These are phyloP conservation scores for Botrytis byssoidea DNA, from an alignment of 2,329 filamentous ascomycete species.

Conservation along the genomic window DNA sequence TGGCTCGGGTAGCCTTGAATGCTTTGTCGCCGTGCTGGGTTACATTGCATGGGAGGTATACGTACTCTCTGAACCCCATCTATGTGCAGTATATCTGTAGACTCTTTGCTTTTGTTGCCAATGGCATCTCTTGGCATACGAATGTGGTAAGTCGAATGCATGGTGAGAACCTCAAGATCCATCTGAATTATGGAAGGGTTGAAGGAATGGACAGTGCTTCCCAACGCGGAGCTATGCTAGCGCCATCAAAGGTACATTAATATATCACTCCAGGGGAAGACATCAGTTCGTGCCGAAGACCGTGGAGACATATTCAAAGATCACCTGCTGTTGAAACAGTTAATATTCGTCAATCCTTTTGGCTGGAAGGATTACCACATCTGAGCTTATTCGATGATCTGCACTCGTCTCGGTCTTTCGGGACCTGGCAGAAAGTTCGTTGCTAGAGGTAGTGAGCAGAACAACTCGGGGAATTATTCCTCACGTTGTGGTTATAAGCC, in stretches of 20 bases:
- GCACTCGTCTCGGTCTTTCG: background rate
- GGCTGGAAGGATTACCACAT: background rate
- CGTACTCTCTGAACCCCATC: background rate
- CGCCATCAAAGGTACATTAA: background rate
- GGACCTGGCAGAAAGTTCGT: background rate
- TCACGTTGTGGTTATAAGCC: background rate
- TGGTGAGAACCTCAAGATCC: background rate
- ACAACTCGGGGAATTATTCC: background rate
- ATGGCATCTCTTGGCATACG: background rate
- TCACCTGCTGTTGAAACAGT: background rate
- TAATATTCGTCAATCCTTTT: slow-evolving; percentile 1
- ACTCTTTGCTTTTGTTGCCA: background rate
- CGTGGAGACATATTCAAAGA: background rate
- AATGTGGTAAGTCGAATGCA: background rate
- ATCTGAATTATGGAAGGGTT: background rate
- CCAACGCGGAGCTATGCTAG: background rate
- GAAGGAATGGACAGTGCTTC: background rate
- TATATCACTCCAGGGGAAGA: background rate
- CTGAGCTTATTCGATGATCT: background rate
- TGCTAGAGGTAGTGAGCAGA: background rate
- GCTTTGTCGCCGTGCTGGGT: background rate
- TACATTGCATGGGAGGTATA: slow-evolving; percentile 5
- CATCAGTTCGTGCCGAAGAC: background rate
- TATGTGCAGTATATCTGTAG: background rate
- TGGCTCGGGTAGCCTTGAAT: background rate